Percentiles rank a stretch among this genome's conserved stretches.
Conservation (phyloP, 2,329 filamentous ascomycete species). For the Xylaria sp. region DNA sequence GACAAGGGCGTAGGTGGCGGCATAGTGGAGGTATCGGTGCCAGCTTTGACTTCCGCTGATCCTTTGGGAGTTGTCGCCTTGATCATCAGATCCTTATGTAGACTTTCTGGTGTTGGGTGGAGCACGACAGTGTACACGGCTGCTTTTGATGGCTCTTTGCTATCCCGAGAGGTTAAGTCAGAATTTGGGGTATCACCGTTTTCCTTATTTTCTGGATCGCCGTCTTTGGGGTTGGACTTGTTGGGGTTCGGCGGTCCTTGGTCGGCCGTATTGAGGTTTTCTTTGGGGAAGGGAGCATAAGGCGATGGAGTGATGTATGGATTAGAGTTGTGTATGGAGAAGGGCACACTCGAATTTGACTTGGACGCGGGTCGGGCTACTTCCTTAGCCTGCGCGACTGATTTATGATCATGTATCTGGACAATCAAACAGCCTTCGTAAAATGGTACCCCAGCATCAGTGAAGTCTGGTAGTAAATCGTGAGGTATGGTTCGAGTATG, state of each 20-base stretch:
- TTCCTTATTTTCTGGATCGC: conserved; percentile 65
- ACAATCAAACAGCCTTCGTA: conserved; percentile 97
- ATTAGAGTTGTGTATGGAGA: conserved; percentile 93
- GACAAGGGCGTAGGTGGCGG: conserved; percentile 76
- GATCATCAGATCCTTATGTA: conserved; percentile 79
- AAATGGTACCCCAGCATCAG: conserved; percentile 77
- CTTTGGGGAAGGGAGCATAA: conserved; percentile 78
- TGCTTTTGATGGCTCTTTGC: conserved; percentile 64
- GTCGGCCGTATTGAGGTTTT: conserved; percentile 51
- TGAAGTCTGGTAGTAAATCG: conserved; percentile 84
- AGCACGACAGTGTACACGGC: conserved; percentile 83
- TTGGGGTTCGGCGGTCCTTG: conserved; percentile 47
- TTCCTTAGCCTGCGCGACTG: conserved; percentile 70
- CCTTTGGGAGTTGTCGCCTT: conserved; percentile 77
- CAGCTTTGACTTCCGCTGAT: conserved; percentile 51
- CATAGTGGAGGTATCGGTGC: conserved; percentile 55
- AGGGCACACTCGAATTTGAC: conserved; percentile 72
- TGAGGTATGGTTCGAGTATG: conserved; percentile 83
- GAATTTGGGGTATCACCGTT: conserved; percentile 65
- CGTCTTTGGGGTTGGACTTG: conserved; percentile 55
- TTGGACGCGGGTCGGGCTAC: conserved; percentile 64
- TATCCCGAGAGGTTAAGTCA: conserved; percentile 58
- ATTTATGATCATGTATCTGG: conserved; percentile 89
- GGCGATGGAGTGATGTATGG: conserved; percentile 90
- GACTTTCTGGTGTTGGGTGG: conserved; percentile 81